Conservation (phyloP, 257 asterid genomes). For the Echium plantagineum region DNA sequence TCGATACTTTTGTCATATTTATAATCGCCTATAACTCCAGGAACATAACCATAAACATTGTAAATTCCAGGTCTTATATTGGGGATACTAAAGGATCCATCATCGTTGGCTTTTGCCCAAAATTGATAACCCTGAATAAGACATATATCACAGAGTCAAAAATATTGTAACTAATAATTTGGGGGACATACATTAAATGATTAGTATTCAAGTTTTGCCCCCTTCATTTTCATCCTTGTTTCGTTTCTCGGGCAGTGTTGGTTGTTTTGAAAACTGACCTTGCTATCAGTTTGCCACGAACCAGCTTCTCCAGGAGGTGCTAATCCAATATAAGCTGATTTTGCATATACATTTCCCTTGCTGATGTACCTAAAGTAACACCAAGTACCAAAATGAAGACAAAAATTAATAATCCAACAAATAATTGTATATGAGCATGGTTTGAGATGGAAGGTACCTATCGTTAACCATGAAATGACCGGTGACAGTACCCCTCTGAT, state of each 20-base stretch:
- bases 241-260: too few species aligned
- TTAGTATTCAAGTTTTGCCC: too few species aligned
- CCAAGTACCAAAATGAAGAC: too few species aligned
- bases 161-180: too few species aligned
- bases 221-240: too few species aligned
- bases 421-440: too few species aligned
- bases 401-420: too few species aligned
- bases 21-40: constrained; percentile 13
- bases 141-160: neutral
- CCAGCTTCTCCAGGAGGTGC: constrained; percentile 50
- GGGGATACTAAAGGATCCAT: constrained; percentile 8
- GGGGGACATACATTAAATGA: too few species aligned
- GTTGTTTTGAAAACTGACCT: constrained; percentile 22
- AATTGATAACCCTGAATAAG: constrained; percentile 13
- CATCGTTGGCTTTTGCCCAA: constrained; percentile 7
- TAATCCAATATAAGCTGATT: constrained; percentile 42
- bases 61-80: constrained; percentile 10
- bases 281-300: constrained; percentile 63
- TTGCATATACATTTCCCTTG: constrained; percentile 16
- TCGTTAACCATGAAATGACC: constrained; percentile 55
- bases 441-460: constrained; percentile 13
- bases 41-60: constrained; percentile 14
- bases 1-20: neutral
- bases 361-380: too few species aligned
- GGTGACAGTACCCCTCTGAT: constrained; percentile 40